Evolutionary conservation across 257 asterid species (phyloP).

Genomic region (Solanum virginianum): DNA sequence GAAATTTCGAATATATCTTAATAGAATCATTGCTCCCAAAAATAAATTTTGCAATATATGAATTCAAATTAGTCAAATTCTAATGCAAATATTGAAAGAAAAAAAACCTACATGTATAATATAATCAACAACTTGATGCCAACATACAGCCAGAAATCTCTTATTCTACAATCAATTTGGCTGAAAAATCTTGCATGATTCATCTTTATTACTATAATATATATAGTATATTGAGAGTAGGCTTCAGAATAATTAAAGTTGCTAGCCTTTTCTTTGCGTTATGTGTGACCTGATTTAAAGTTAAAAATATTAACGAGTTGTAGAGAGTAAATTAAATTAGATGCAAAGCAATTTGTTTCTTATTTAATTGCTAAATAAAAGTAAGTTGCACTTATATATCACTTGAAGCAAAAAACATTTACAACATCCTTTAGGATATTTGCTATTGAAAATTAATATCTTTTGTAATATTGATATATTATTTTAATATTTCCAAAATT

Average conservation of each 20-base stretch:
- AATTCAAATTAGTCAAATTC: background rate
- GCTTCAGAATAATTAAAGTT: background rate
- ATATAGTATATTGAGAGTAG: background rate
- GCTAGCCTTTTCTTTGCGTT: background rate
- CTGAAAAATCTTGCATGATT: background rate
- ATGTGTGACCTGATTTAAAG: background rate
- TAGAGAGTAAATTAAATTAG: background rate
- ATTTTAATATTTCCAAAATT: too few species aligned
- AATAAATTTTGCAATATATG: background rate
- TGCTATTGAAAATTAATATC: too few species aligned
- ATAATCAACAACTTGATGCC: background rate
- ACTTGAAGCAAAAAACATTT: background rate
- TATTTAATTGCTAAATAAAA: background rate
- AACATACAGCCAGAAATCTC: background rate
- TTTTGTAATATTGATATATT: too few species aligned
- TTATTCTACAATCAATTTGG: background rate
- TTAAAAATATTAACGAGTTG: background rate
- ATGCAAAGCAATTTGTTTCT: background rate
- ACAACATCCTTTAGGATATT: background rate
- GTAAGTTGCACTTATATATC: background rate
- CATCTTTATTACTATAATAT: background rate
- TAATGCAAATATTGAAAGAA: fast-evolving
- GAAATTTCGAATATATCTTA: background rate
- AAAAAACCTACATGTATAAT: background rate
- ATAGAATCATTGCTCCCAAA: background rate